These are phyloP conservation scores for Boletus reticuloceps DNA, from an alignment of 768 basidiomycete species.

Conservation along the genomic window DNA sequence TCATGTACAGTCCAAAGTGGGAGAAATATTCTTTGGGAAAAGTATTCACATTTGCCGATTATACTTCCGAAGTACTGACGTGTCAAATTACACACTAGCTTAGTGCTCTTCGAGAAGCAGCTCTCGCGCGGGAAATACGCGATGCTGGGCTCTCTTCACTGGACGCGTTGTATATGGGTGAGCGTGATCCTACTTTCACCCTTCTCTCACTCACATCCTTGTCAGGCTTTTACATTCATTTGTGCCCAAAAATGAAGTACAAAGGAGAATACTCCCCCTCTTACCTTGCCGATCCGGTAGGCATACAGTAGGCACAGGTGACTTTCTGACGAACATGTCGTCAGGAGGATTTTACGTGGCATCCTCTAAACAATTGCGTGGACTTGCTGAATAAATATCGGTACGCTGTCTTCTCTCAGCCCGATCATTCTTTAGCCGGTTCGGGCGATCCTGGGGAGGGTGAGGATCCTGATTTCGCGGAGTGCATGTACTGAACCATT, in stretches of 20 bases:
- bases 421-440: slow-evolving; percentile 48
- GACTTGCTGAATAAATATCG: slow-evolving; percentile 62
- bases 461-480: slow-evolving; percentile 5
- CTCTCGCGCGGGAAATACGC: slow-evolving; percentile 73
- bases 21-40: slow-evolving; percentile 76
- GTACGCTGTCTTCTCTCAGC: slow-evolving; percentile 68
- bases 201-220: background rate
- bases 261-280: slow-evolving; percentile 94
- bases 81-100: slow-evolving; percentile 44
- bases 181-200: slow-evolving; percentile 12
- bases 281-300: slow-evolving; percentile 82
- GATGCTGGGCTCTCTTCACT: slow-evolving; percentile 63
- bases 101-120: slow-evolving; percentile 79
- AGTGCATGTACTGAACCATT: slow-evolving; percentile 10
- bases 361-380: slow-evolving; percentile 58
- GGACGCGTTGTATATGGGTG: slow-evolving; percentile 86
- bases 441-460: slow-evolving; percentile 29
- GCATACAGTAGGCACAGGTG: background rate
- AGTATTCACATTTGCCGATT: slow-evolving; percentile 35
- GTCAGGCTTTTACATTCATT: slow-evolving; percentile 88
- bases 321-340: slow-evolving; percentile 2
- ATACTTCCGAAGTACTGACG: background rate
- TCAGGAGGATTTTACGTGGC: slow-evolving; percentile 79
- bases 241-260: slow-evolving; percentile 93
- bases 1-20: slow-evolving; percentile 79